phyloP scores from a whole-genome alignment of 2,329 filamentous ascomycete genomes.

The Rhynchosporium graminicola region DNA sequence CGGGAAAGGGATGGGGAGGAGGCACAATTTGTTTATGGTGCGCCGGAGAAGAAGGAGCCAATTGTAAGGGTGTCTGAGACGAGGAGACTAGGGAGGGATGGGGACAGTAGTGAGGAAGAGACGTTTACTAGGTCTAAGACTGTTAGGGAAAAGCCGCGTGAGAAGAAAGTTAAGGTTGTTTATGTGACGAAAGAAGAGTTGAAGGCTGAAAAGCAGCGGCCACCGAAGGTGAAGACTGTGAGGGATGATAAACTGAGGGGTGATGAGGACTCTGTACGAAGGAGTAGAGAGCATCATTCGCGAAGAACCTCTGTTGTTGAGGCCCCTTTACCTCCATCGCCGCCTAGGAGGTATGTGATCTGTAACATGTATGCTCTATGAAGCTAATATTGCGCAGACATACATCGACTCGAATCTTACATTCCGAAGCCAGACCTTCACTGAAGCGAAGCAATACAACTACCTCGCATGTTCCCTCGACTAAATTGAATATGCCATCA shows the following conservation, averaged over 20 bases:
- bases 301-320: conserved; percentile 29
- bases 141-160: conserved; percentile 28
- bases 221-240: conserved; percentile 21
- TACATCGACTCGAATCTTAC: conserved; percentile 23
- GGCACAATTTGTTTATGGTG: conserved; percentile 30
- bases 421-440: conserved; percentile 23
- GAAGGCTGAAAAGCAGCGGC: conserved; percentile 25
- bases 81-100: conserved; percentile 30
- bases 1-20: conserved; percentile 27
- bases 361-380: neutral
- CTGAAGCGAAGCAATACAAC: conserved; percentile 35
- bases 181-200: conserved; percentile 32
- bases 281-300: conserved; percentile 29
- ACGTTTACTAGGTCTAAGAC: conserved; percentile 18
- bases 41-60: conserved; percentile 21
- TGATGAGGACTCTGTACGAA: conserved; percentile 26
- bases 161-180: conserved; percentile 34
- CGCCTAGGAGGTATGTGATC: conserved; percentile 32
- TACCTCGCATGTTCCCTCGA: conserved; percentile 27
- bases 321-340: conserved; percentile 23
- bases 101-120: conserved; percentile 20
- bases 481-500: conserved; percentile 24
- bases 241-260: conserved; percentile 16
- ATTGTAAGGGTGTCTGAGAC: conserved; percentile 27
- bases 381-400: conserved; percentile 25